A percentile compares a stretch with the other conserved stretches of the same genome.
Evolutionary conservation across 2,329 filamentous ascomycete species (phyloP).

Genomic region (Eutypa lata): DNA sequence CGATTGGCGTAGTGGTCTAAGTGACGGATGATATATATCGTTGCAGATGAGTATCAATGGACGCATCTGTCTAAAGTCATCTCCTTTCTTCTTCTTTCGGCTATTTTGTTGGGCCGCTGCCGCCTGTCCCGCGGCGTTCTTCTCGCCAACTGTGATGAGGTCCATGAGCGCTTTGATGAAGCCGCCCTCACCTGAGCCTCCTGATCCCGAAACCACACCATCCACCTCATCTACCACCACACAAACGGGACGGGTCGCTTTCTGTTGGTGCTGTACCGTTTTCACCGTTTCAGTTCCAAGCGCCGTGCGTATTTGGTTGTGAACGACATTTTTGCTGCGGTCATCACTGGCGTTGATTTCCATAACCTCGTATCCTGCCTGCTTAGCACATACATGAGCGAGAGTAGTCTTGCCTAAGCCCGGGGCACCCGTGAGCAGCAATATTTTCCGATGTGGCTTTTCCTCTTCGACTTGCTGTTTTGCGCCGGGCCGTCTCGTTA

Average conservation of each 20-base stretch:
- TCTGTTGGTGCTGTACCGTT: slow-evolving; percentile 64
- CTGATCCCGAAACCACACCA: slow-evolving; percentile 80
- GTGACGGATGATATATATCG: slow-evolving; percentile 88
- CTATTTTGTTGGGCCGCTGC: slow-evolving; percentile 30
- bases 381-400: slow-evolving; percentile 90
- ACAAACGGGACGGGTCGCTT: slow-evolving; percentile 81
- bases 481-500: slow-evolving; percentile 41
- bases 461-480: slow-evolving; percentile 59
- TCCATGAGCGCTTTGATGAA: slow-evolving; percentile 96
- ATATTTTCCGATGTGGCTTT: slow-evolving; percentile 77
- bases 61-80: slow-evolving; percentile 81
- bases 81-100: slow-evolving; percentile 68
- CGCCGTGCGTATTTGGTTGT: slow-evolving; percentile 84
- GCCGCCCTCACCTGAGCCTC: slow-evolving; percentile 78
- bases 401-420: slow-evolving; percentile 94
- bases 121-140: slow-evolving; percentile 53
- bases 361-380: slow-evolving; percentile 93
- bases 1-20: slow-evolving; percentile 83
- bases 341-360: slow-evolving; percentile 99
- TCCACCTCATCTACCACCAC: slow-evolving; percentile 97
- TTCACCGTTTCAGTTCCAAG: slow-evolving; percentile 93
- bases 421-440: slow-evolving; percentile 87
- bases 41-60: slow-evolving; percentile 96
- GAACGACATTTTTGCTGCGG: slow-evolving; percentile 83
- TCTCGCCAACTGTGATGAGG: slow-evolving; percentile 80